These are phyloP conservation scores for Hyaloscypha bicolor DNA, from an alignment of 495 filamentous ascomycete genomes.

Conservation along the genomic window DNA sequence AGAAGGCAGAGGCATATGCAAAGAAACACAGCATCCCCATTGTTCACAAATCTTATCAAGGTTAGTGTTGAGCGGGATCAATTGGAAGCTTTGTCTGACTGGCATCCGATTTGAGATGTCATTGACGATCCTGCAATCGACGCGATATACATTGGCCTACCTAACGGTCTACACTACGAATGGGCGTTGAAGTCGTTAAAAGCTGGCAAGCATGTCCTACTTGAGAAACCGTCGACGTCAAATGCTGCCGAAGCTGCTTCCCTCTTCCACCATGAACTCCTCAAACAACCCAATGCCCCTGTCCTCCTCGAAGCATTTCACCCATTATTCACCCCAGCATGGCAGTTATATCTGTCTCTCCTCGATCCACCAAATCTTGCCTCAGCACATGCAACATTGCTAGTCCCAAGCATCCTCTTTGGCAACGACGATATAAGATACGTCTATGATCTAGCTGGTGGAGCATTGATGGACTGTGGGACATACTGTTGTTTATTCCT, in stretches of 20 bases:
- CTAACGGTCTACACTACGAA: conserved; percentile 56
- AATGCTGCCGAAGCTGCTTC: conserved; percentile 50
- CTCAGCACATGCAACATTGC: conserved; percentile 36
- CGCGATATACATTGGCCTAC: conserved; percentile 53
- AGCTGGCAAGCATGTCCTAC: conserved; percentile 61
- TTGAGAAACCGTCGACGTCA: conserved; percentile 57
- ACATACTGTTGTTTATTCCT: conserved; percentile 48
- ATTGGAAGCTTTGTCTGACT: neutral
- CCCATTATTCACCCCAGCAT: conserved; percentile 57
- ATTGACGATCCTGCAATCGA: conserved; percentile 55
- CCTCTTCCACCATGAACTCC: conserved; percentile 44
- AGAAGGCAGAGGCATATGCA: conserved; percentile 56
- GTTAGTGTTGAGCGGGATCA: conserved; percentile 27
- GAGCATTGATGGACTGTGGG: conserved; percentile 60
- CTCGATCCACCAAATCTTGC: conserved; percentile 44
- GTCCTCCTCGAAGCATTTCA: conserved; percentile 66
- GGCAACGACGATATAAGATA: conserved; percentile 56
- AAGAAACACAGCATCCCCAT: conserved; percentile 58
- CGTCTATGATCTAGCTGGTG: conserved; percentile 56
- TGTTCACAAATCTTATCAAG: conserved; percentile 52
- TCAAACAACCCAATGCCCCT: conserved; percentile 31
- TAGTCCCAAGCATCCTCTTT: conserved; percentile 35
- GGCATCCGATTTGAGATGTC: conserved; percentile 50
- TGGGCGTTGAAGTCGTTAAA: conserved; percentile 54
- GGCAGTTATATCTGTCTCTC: conserved; percentile 47